A percentile compares a stretch with the other conserved stretches of the same genome.
These are phyloP conservation scores for Hymenoscyphus salicellus DNA, from an alignment of 2,329 filamentous ascomycete species.

Conservation along the genomic window DNA sequence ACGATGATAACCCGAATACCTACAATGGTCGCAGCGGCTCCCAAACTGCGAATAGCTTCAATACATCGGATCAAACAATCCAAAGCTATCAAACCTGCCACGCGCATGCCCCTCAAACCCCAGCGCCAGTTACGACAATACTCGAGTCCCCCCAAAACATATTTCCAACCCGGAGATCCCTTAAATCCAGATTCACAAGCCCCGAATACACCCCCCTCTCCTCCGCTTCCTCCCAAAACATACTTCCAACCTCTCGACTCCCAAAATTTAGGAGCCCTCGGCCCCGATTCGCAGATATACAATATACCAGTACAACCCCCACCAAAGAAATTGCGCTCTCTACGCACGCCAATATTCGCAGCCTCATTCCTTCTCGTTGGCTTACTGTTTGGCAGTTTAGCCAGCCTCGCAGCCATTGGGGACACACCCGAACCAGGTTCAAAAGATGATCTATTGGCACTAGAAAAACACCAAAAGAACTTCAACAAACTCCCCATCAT, in stretches of 20 bases:
- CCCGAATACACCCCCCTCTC: constrained; percentile 6
- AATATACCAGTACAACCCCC: constrained; percentile 14
- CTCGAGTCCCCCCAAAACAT: not conserved
- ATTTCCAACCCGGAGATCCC: not conserved
- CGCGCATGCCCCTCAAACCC: not conserved
- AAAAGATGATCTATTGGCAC: constrained; percentile 25
- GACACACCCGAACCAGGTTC: constrained; percentile 38
- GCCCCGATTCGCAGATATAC: constrained; percentile 28
- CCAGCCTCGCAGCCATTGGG: constrained; percentile 44
- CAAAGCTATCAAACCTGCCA: not conserved
- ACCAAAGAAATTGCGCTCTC: constrained; percentile 28
- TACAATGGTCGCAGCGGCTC: not conserved
- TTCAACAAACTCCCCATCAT: constrained; percentile 49
- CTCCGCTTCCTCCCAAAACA: constrained; percentile 6
- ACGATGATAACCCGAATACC: not conserved
- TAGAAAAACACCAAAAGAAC: constrained; percentile 36
- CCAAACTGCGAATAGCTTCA: not conserved
- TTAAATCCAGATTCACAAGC: not conserved
- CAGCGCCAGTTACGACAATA: not conserved
- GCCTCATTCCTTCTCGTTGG: constrained; percentile 44
- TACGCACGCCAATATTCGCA: constrained; percentile 34
- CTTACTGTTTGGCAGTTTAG: constrained; percentile 39
- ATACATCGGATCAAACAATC: not conserved
- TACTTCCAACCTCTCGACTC: constrained; percentile 9
- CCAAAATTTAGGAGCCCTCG: constrained; percentile 21